Base-by-base conservation (phyloP, 2,329 filamentous ascomycete species). In the Exophiala aquamarina region DNA sequence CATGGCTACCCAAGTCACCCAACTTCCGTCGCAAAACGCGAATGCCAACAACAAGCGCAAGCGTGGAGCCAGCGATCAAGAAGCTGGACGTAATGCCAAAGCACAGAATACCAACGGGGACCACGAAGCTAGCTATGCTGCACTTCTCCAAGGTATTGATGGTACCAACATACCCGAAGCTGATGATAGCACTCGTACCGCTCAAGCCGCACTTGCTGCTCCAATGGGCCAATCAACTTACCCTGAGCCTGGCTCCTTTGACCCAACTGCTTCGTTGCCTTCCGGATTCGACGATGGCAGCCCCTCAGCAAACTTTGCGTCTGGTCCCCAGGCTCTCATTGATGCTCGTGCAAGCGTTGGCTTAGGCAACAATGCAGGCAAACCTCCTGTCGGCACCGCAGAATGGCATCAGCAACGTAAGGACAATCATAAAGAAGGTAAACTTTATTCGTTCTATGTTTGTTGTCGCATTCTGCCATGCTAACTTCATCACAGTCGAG, bases 391-490 rank as follows among this genome's bases (percentile, higher is more conserved):
- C n/a, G 93, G 93, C 2, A 93, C 90, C 2, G 89, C 95, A 44
- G 92, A 97, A 69, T 98, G 93, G 93, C 93, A 98, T 68, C 95
- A 95, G 67, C 84, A 95, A 61, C 83, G 93, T 53, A 93, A 95
- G 66, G 92, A 97, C 63, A 98, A 97, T 57, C 93, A 98, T 73
- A 98, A 98, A 80, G 92, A 97, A 78, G 93, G 92, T 93, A 71
- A 63, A 79, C 66, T 39, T 37, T n/a, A n/a, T n/a, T 21, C 17
- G 39, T 26, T 4, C 21, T 26, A 38, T n/a, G 45, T 19, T n/a
- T 36, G 21, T n/a, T 18, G 4, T 19, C 17, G 15, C 18, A 20
- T 7, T 17, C 7, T 7, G 4, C 8, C 15, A n/a, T 40, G 21
- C 28, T 52, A 31, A 52, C 36, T 17, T 14, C 6, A 2, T 10